Percentiles rank a stretch among this genome's conserved stretches.
Conservation (phyloP, 768 basidiomycete genomes). For the Mrakia blollopis region DNA sequence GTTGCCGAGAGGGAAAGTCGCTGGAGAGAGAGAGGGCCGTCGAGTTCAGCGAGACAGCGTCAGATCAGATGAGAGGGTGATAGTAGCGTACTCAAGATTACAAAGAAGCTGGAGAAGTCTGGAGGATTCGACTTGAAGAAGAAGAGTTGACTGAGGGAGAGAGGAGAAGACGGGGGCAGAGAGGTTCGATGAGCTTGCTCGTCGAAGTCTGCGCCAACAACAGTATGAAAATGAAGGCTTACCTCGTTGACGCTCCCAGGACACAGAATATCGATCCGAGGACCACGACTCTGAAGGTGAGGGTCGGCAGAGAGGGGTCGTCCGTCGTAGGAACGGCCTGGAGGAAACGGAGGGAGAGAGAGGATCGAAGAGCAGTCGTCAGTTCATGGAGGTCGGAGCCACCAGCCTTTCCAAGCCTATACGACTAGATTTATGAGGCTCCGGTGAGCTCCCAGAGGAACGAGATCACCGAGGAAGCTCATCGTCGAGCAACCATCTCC, state of each 20-base stretch:
- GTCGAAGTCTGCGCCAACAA: no score
- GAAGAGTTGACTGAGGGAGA: slow-evolving; percentile 38
- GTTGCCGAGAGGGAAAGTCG: slow-evolving; percentile 44
- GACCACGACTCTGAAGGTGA: slow-evolving; percentile 43
- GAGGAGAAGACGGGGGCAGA: no score
- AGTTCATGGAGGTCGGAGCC: no score
- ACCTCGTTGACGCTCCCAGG: slow-evolving; percentile 41
- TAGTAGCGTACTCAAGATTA: slow-evolving; percentile 36
- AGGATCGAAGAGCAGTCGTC: not conserved
- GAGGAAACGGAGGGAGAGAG: not conserved
- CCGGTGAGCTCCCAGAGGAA: not conserved
- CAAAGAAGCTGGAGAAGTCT: slow-evolving; percentile 40
- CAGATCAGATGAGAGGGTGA: no score
- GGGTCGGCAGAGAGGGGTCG: slow-evolving; percentile 42
- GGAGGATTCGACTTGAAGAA: slow-evolving; percentile 44
- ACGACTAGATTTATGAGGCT: no score
- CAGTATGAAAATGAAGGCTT: no score
- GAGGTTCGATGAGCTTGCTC: no score
- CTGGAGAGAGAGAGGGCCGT: slow-evolving; percentile 3
- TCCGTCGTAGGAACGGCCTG: slow-evolving; percentile 44
- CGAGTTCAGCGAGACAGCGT: not conserved
- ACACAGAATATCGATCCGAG: slow-evolving; percentile 43
- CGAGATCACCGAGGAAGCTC: not conserved
- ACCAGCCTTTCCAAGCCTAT: no score
- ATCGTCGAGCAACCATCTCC: not conserved